Evolutionary conservation across 805 yeast genomes (phyloP).

Genomic region (Lachancea fermentati): DNA sequence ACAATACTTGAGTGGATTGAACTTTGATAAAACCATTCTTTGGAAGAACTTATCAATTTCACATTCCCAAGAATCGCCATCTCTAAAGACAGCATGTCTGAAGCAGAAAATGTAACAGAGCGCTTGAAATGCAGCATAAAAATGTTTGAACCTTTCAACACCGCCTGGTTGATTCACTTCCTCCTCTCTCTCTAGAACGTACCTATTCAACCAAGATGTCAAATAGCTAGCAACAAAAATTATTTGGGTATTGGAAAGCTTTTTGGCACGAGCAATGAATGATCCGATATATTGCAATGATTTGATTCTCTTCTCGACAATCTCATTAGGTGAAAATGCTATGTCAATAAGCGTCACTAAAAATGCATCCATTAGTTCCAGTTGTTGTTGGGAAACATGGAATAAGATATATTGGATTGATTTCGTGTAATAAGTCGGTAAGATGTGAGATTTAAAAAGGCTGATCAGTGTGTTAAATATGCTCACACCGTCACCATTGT

Average conservation of each 20-base stretch:
- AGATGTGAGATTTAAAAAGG: constrained; percentile 71
- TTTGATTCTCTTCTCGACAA: constrained; percentile 71
- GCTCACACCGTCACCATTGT: constrained; percentile 57
- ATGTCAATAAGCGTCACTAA: constrained; percentile 76
- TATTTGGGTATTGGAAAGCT: constrained; percentile 64
- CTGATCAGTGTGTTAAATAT: constrained; percentile 71
- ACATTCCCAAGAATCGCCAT: constrained; percentile 61
- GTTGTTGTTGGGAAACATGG: constrained; percentile 72
- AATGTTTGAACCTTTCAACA: constrained; percentile 87
- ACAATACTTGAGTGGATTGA: constrained; percentile 90
- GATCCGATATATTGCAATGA: constrained; percentile 90
- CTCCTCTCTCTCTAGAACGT: constrained; percentile 74
- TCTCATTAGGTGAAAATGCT: constrained; percentile 65
- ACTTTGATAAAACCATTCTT: constrained; percentile 75
- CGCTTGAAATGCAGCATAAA: constrained; percentile 89
- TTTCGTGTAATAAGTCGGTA: constrained; percentile 89
- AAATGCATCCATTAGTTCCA: constrained; percentile 79
- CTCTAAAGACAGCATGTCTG: constrained; percentile 57
- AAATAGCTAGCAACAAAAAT: constrained; percentile 77
- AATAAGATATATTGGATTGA: constrained; percentile 82
- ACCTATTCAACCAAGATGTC: constrained; percentile 77
- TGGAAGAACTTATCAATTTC: constrained; percentile 82
- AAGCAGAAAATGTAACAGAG: constrained; percentile 88
- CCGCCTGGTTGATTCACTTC: constrained; percentile 66
- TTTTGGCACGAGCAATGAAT: constrained; percentile 80